These are phyloP conservation scores for Leptodontidium sp. DNA, from an alignment of 2,329 filamentous ascomycete species.

Conservation along the genomic window DNA sequence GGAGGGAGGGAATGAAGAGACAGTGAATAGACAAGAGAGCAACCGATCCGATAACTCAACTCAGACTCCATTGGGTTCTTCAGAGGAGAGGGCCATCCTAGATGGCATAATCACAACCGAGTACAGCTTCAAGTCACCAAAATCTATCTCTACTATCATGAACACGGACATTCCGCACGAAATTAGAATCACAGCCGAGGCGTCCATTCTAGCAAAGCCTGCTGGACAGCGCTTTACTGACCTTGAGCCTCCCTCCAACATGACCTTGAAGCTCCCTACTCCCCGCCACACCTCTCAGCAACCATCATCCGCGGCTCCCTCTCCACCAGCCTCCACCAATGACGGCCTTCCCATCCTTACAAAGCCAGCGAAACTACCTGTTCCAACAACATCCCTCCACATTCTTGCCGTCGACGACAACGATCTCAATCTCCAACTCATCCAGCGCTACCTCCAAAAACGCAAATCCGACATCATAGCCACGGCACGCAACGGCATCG, in stretches of 20 bases:
- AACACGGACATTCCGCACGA: not conserved
- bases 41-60: conserved; percentile 30
- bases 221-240: not conserved
- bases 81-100: conserved; percentile 34
- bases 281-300: not conserved
- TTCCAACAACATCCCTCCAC: conserved; percentile 19
- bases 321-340: not conserved
- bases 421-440: conserved; percentile 50
- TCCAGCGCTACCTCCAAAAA: conserved; percentile 48
- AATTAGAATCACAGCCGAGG: not conserved
- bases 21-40: not conserved
- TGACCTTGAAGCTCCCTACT: not conserved
- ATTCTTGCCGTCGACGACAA: conserved; percentile 53
- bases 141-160: not conserved
- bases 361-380: not conserved
- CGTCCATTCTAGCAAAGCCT: not conserved
- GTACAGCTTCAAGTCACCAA: conserved; percentile 34
- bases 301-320: not conserved
- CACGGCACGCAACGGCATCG: conserved; percentile 54
- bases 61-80: conserved; percentile 40
- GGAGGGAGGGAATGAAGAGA: not conserved
- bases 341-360: not conserved
- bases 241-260: not conserved
- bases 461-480: conserved; percentile 49
- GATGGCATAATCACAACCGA: conserved; percentile 35